These are phyloP conservation scores for Batrachochytrium dendrobatidis DNA, from an alignment of 371 early-diverging fungal genomes.

Conservation along the genomic window DNA sequence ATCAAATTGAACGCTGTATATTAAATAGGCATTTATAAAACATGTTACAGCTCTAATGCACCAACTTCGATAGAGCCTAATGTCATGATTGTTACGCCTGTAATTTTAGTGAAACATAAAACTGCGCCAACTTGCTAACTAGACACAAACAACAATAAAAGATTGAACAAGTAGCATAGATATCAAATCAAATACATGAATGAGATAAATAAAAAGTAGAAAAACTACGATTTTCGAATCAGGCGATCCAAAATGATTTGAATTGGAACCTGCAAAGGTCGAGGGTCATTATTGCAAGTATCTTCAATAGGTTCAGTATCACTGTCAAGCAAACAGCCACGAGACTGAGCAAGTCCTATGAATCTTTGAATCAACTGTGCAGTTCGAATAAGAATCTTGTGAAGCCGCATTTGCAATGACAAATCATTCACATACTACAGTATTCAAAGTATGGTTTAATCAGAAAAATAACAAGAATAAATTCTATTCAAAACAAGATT, in stretches of 20 bases:
- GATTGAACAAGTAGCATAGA: no score
- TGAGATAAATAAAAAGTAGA: no score
- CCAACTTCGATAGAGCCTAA: no score
- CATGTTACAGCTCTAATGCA: no score
- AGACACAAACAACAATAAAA: no score
- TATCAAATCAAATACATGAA: no score
- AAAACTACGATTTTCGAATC: background rate
- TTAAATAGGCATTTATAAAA: no score
- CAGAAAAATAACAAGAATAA: background rate
- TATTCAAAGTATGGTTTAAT: background rate
- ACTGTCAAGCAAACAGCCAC: background rate
- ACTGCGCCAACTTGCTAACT: no score
- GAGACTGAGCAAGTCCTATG: slow-evolving; percentile 1
- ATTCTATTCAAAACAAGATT: background rate
- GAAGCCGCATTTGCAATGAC: slow-evolving; percentile 13
- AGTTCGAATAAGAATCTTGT: slow-evolving; percentile 18
- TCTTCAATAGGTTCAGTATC: slow-evolving; percentile 1
- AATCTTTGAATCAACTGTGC: slow-evolving; percentile 21
- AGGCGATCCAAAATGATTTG: background rate
- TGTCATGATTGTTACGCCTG: no score
- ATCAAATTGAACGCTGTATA: no score
- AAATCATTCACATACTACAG: slow-evolving; percentile 25
- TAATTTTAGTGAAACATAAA: no score
- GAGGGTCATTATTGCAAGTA: background rate
- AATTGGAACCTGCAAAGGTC: background rate